These are phyloP conservation scores for Gonapodya sp. DNA, from an alignment of 192 early-diverging fungal genomes.

Conservation along the genomic window DNA sequence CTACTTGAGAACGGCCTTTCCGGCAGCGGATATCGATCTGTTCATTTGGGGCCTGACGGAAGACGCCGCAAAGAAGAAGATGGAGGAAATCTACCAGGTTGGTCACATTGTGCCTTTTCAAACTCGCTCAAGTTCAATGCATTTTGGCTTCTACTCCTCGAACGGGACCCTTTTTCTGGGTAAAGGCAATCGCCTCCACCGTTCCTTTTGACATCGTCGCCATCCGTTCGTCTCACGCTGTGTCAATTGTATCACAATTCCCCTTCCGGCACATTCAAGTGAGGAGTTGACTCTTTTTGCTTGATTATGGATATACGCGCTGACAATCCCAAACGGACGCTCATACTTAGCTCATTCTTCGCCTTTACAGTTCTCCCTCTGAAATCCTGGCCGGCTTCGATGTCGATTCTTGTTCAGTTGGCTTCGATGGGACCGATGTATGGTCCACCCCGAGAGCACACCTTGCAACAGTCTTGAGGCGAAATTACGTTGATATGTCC, in stretches of 20 bases:
- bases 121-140: too few species aligned
- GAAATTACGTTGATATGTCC: slow-evolving; percentile 21
- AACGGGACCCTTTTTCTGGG: not conserved
- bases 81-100: slow-evolving; percentile 23
- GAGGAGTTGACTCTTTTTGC: too few species aligned
- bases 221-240: slow-evolving; percentile 20
- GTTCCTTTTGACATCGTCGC: slow-evolving; percentile 19
- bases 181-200: slow-evolving; percentile 5
- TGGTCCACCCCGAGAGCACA: slow-evolving; percentile 18
- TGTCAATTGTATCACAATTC: slow-evolving; percentile 22
- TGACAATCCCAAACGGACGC: too few species aligned
- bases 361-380: slow-evolving; percentile 23
- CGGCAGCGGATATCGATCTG: slow-evolving; percentile 26
- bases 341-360: slow-evolving; percentile 22
- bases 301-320: too few species aligned
- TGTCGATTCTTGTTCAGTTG: slow-evolving; percentile 21
- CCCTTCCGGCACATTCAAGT: not conserved
- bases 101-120: too few species aligned
- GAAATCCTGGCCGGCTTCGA: slow-evolving; percentile 25
- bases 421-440: slow-evolving; percentile 21
- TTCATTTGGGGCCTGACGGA: slow-evolving; percentile 33
- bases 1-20: slow-evolving; percentile 16
- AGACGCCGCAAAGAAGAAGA: slow-evolving; percentile 29
- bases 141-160: too few species aligned
- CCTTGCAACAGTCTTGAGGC: slow-evolving; percentile 17